Evolutionary conservation across 306 rosid species (phyloP).

Genomic region (Ormosia emarginata): DNA sequence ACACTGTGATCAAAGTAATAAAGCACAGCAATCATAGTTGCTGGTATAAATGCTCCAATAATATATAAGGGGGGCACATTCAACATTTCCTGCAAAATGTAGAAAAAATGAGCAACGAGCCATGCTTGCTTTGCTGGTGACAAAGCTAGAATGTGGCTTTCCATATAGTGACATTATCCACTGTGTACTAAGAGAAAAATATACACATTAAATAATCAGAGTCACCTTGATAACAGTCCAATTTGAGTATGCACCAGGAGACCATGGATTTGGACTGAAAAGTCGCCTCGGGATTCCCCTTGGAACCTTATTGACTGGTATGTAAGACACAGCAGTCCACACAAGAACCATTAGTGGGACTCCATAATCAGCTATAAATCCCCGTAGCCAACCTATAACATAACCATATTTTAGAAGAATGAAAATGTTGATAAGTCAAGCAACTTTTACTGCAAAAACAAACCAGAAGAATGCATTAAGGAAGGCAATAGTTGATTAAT

Average conservation of each 20-base stretch:
- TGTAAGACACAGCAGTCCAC: constrained; percentile 88
- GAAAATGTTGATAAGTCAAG: constrained; percentile 7
- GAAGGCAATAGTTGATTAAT: neutral
- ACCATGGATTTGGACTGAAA: constrained; percentile 98
- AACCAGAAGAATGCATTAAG: neutral
- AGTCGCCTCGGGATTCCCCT: constrained; percentile 90
- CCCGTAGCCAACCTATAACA: constrained; percentile 69
- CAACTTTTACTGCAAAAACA: neutral
- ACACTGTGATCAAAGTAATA: constrained; percentile 95
- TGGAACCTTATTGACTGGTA: constrained; percentile 79
- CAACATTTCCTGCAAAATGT: constrained; percentile 80
- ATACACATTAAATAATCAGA: constrained; percentile 16
- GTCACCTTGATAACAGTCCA: constrained; percentile 89
- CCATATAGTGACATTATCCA: neutral
- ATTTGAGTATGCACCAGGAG: constrained; percentile 87
- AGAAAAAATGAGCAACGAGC: constrained; percentile 29
- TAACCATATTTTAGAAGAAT: constrained; percentile 23
- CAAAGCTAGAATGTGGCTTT: neutral
- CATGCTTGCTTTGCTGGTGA: neutral
- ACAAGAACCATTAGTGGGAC: constrained; percentile 88
- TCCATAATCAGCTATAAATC: constrained; percentile 89
- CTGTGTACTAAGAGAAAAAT: neutral
- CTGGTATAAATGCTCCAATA: constrained; percentile 93
- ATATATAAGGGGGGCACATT: constrained; percentile 75
- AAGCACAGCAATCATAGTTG: constrained; percentile 96